These are phyloP conservation scores for Aegilops bicornis DNA, from an alignment of 176 grass and related monocot genomes.

Conservation along the genomic window DNA sequence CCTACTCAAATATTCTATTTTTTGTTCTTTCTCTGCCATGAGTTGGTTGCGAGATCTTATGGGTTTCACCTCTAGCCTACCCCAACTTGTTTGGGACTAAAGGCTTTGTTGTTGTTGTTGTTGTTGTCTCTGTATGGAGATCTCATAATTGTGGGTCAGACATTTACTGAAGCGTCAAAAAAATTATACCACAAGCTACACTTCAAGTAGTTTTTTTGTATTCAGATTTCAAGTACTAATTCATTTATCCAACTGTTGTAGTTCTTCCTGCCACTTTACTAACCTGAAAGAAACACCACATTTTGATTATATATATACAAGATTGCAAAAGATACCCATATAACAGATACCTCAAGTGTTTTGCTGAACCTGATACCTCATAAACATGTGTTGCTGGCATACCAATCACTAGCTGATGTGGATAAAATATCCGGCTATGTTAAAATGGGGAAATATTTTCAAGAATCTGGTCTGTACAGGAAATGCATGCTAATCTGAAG, in stretches of 20 bases:
- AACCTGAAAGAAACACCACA: neutral
- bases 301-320: neutral
- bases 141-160: neutral
- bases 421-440: neutral
- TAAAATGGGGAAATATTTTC: neutral
- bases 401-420: neutral
- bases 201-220: neutral
- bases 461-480: no score
- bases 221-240: neutral
- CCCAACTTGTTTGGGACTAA: no score
- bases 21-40: neutral
- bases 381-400: neutral
- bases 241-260: neutral
- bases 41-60: no score
- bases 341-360: neutral
- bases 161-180: neutral
- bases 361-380: neutral
- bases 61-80: no score
- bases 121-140: neutral
- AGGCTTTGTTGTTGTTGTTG: no score
- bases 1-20: neutral
- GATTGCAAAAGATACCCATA: neutral
- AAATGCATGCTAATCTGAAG: neutral
- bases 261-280: neutral
- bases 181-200: neutral